phyloP scores from a whole-genome alignment of 2,329 filamentous ascomycete genomes.

The Apiospora hydei region DNA sequence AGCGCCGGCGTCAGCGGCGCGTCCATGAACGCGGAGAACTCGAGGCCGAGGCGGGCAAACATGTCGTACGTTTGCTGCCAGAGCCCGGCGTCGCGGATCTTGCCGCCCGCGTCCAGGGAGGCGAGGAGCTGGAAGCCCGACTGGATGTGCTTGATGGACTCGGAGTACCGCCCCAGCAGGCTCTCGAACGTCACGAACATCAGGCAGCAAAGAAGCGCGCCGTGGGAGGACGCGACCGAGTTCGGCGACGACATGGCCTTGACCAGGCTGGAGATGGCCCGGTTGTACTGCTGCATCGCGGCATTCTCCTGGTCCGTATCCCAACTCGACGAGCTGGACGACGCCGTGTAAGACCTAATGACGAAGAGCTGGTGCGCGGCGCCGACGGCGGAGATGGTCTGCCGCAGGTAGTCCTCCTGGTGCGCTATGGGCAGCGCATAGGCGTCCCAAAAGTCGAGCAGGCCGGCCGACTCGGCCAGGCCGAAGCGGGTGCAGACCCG shows the following conservation, averaged over 20 bases:
- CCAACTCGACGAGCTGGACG: not conserved
- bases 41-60: slow-evolving; percentile 15
- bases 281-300: slow-evolving; percentile 19
- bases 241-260: slow-evolving; percentile 13
- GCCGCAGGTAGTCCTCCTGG: slow-evolving; percentile 5
- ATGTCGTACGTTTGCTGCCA: slow-evolving; percentile 12
- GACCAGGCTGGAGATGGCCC: slow-evolving; percentile 21
- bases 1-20: not conserved
- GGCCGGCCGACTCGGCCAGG: slow-evolving; percentile 14
- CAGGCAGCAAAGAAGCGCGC: slow-evolving; percentile 11
- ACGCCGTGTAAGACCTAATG: not conserved
- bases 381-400: slow-evolving; percentile 15
- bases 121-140: slow-evolving; percentile 10
- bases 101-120: not conserved
- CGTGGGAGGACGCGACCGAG: not conserved
- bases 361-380: slow-evolving; percentile 22
- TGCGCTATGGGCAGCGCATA: not conserved
- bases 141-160: slow-evolving; percentile 21
- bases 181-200: slow-evolving; percentile 19
- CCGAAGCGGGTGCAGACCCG: slow-evolving; percentile 11
- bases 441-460: slow-evolving; percentile 4
- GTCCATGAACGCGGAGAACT: slow-evolving; percentile 21
- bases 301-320: slow-evolving; percentile 16
- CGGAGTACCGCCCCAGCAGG: slow-evolving; percentile 11
- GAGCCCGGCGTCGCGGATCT: not conserved